Evolutionary conservation across 1,139 yeast genomes (phyloP), one percentile per base, ranked within the genome.

Genomic region (Saccharomyces hybrid): DNA sequence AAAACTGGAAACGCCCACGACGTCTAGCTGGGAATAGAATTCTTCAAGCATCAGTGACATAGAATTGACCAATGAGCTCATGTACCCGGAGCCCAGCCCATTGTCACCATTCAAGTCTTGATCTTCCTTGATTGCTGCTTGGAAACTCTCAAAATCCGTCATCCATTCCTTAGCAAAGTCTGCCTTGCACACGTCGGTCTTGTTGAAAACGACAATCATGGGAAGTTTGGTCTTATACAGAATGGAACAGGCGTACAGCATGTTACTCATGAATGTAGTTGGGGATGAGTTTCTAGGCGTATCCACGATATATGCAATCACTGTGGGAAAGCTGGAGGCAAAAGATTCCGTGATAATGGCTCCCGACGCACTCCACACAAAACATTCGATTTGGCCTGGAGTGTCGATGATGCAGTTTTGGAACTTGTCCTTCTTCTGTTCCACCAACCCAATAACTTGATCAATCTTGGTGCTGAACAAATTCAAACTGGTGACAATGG

Each of bases 311-410:
- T 95, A 95, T 0, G 98, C 98, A 60, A 95, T 81, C 42, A 93
- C 89, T 0, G 99, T 93, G 5, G 99, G 99, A 70, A 89, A 89
- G 2, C 95, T 82, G 1, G 96, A 88, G 1, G 99, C 99, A 73
- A 95, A 87, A 0, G 98, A 91, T 69, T 95, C 99, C 0, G 98
- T 91, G 56, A 95, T 88, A 59, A 95, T 95, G 23, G 97, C 81
- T 8, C 99, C 99, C 49, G 96, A 88, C 0, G 99, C 99, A 50
- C 96, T 85, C 96, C 95, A 87, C 52, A 93, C 90, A 69, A 93
- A 93, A 73, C 97, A 89, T 70, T 93, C 99, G 59, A 95, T 95
- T 71, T 95, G 99, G 6, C 99, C 99, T 0, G 99, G 99, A 0
- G 99, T 95, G 71, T 95, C 99, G 52, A 93, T 81, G 49, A 95